Evolutionary conservation across 2,329 filamentous ascomycete genomes (phyloP).

Genomic region (Xylariaceae sp.): DNA sequence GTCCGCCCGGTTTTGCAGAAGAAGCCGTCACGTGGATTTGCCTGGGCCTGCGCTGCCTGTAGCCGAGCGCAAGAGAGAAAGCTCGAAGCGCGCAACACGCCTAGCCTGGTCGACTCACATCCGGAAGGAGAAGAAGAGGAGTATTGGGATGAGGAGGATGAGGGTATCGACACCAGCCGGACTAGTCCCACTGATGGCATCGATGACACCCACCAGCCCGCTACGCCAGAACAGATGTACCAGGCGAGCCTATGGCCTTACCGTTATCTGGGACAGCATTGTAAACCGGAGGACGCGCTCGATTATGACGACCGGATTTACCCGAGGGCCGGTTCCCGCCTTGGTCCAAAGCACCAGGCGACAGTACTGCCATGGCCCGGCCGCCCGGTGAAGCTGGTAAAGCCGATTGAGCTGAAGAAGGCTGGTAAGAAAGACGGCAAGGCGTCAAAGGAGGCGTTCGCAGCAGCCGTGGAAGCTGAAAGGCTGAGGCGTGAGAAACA

Average conservation of each 20-base stretch:
- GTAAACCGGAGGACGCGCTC: constrained; percentile 87
- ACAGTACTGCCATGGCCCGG: constrained; percentile 81
- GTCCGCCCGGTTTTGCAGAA: constrained; percentile 87
- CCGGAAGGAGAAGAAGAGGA: constrained; percentile 63
- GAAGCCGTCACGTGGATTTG: constrained; percentile 95
- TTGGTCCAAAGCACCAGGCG: constrained; percentile 89
- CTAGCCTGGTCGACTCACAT: constrained; percentile 63
- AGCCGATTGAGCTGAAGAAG: constrained; percentile 79
- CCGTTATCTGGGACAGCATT: constrained; percentile 92
- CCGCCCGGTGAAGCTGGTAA: constrained; percentile 81
- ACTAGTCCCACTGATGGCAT: constrained; percentile 61
- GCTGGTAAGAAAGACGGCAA: constrained; percentile 73
- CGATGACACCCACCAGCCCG: constrained; percentile 49
- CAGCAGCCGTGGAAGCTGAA: constrained; percentile 69
- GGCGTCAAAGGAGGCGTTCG: constrained; percentile 71
- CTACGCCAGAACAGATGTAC: constrained; percentile 81
- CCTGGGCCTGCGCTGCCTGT: constrained; percentile 95
- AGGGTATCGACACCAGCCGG: constrained; percentile 53
- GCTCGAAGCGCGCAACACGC: constrained; percentile 83
- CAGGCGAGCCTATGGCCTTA: constrained; percentile 95
- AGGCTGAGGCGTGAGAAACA: constrained; percentile 72
- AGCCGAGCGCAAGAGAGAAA: constrained; percentile 93
- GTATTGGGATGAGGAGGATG: constrained; percentile 64
- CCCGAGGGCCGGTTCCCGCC: constrained; percentile 84
- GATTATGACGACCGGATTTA: constrained; percentile 98